Evolutionary conservation across 2,329 filamentous ascomycete species (phyloP), one percentile per base, ranked within the genome.

Genomic region (Talaromyces piceae): DNA sequence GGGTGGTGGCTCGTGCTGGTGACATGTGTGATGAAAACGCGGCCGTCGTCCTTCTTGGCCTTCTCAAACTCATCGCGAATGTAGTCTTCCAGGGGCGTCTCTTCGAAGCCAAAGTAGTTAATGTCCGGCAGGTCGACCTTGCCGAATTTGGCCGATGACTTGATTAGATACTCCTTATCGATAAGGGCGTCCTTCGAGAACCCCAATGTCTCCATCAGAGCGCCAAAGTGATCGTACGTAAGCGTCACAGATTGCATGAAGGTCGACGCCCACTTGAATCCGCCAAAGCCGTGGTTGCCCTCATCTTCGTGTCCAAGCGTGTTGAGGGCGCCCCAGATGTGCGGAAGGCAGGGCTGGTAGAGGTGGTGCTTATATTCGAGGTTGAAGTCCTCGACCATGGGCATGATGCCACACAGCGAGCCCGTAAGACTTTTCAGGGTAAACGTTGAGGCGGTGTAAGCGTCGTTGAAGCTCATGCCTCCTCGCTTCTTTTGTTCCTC

Each of bases 321-420:
- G 45, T 56, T 61, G 5, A 67, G 47, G 2, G 58, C 59, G 8
- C 60, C 54, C 25, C 66, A 56, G 5, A 67, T 56, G 8, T 67
- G 73, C 0, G 73, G 67, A 45, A 76, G 51, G 41, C 73, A 75
- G 0, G 73, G 73, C 39, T 75, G 70, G 53, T 75, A 75, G 20
- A 74, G 60, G 47, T 73, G 67, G 22, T 73, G 63, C 3, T 63
- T 56, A 47, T 66, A 68, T 52, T 75, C 73, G 16, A 65, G 61
- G 28, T 75, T 74, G 50, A 72, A 72, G 31, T 75, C 72, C 2
- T 63, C 67, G 2, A 73, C 62, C 9, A 75, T 54, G 0, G 73
- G 72, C 0, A 62, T 63, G n/a, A 73, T 56, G 4, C 73, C 73
- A 41, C 73, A 76, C 6, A 74, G 51, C 7, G 69, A 70, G 4